phyloP scores from a whole-genome alignment of 768 basidiomycete species.

The Russula earlei region DNA sequence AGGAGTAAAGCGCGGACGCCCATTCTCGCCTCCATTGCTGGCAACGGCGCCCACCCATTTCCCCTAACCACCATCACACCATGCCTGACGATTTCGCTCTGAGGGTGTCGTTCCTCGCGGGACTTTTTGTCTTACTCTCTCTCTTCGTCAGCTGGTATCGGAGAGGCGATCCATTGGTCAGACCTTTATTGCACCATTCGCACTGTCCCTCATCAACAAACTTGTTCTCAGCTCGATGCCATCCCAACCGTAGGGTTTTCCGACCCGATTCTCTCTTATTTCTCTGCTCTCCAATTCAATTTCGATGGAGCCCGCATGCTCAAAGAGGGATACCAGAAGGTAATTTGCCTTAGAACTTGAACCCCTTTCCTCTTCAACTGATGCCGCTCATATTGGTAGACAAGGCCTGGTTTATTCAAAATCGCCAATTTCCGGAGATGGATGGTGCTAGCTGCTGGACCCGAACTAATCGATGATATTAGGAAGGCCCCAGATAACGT shows the following conservation, averaged over 20 bases:
- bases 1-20: no score
- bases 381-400: constrained; percentile 6
- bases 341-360: neutral
- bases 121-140: neutral
- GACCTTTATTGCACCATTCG: neutral
- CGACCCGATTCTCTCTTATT: constrained; percentile 27
- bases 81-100: neutral
- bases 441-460: constrained; percentile 32
- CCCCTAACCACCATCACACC: neutral
- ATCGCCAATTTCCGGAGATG: constrained; percentile 32
- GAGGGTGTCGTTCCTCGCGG: neutral
- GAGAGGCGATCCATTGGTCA: neutral
- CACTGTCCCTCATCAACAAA: neutral
- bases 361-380: neutral
- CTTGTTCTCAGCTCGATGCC: constrained; percentile 4
- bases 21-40: no score
- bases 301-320: constrained; percentile 23
- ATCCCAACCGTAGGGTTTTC: constrained; percentile 34
- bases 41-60: neutral
- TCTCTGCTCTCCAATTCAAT: constrained; percentile 25
- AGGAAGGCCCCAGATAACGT: constrained; percentile 30
- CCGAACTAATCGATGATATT: constrained; percentile 31
- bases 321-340: constrained; percentile 30
- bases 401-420: constrained; percentile 30
- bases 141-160: neutral